These are phyloP conservation scores for Lotus japonicus DNA, from an alignment of 306 rosid species.

Conservation along the genomic window DNA sequence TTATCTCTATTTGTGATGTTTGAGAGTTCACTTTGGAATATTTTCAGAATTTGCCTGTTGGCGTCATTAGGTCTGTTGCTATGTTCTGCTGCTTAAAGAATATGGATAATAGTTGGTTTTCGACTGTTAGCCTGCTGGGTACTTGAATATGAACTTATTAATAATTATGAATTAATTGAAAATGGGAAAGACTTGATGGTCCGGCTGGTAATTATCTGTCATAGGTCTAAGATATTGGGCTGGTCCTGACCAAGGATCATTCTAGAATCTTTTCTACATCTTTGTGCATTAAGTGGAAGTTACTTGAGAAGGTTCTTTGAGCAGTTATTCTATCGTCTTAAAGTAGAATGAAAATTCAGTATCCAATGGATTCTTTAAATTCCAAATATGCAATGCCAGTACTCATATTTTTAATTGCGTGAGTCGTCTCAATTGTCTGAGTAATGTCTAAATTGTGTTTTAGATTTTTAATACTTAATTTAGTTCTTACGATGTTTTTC, in stretches of 20 bases:
- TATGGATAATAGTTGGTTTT: background rate
- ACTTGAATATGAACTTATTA: background rate
- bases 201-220: background rate
- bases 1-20: background rate
- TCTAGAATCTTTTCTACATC: background rate
- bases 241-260: background rate
- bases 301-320: background rate
- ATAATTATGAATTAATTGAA: background rate
- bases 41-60: background rate
- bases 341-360: constrained; percentile 5
- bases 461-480: background rate
- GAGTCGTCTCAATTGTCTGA: background rate
- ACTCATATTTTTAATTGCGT: background rate
- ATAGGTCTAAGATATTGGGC: constrained; percentile 7
- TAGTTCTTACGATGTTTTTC: background rate
- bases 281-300: constrained; percentile 4
- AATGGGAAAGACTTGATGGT: background rate
- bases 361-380: background rate
- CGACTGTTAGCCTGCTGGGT: background rate
- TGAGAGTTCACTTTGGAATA: background rate
- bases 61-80: background rate
- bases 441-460: background rate
- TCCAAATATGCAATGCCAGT: background rate
- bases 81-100: background rate
- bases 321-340: background rate